Base-by-base conservation (phyloP, 2,329 filamentous ascomycete genomes). In the Myriosclerotinia curreyana region DNA sequence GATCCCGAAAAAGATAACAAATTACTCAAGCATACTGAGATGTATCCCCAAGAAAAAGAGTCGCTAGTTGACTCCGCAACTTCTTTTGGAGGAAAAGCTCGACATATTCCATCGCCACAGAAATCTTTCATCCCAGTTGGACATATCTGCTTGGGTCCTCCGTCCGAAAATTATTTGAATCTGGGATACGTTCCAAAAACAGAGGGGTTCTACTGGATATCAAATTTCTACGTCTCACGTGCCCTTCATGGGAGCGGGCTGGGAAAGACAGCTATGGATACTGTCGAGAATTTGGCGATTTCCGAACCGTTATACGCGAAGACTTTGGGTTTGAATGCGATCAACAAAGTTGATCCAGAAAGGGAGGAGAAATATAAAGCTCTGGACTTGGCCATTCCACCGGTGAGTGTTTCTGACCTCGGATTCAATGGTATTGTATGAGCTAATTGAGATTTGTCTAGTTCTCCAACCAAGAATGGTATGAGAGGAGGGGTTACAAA, bases 391-490 rank as follows among this genome's bases (percentile, higher is more conserved):
- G 20, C 11, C n/a, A 64, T 64, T 46, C 67, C 67, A 5, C 55
- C 56, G n/a, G 67, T 66, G 58, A 65, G 64, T 54, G 22, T n/a
- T 49, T 53, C 4, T 7, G 12, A 15, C 28, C 2, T 42, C 9
- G 5, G 15, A 31, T 50, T 22, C 17, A 11, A 31, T 34, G 34
- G 14, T 2, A 6, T 48, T 40, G 17, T 51, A 44, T 40, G 56
- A 6, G 49, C 22, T 12, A 15, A 25, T n/a, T 51, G 22, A 60
- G 20, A 5, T 60, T 51, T 51, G 6, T 48, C n/a, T 58, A 71
- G 70, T 65, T 72, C 51, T 66, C 64, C 14, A 71, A 67, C 46
- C 68, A 72, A 49, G 66, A 67, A 20, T 73, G 70, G 72, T 73
- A 73, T 67, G 65, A 64, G 42, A 67, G 71, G 44, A 68, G 71